These are phyloP conservation scores for Lactifluus subvellereus DNA, from an alignment of 768 basidiomycete genomes.

Conservation along the genomic window DNA sequence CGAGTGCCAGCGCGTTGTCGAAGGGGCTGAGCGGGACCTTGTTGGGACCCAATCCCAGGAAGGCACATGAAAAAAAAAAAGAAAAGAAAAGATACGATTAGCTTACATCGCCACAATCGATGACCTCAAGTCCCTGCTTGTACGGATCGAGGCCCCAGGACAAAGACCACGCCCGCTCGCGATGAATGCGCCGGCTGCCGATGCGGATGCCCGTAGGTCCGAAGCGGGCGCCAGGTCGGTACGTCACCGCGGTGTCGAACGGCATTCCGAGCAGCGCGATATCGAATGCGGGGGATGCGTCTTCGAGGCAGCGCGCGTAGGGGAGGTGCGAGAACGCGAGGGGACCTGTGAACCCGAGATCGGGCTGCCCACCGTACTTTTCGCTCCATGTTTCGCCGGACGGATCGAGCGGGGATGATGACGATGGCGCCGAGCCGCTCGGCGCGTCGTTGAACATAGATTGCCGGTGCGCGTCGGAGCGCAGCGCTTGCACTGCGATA, in stretches of 20 bases:
- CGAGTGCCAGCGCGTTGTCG: slow-evolving; percentile 76
- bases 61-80: neutral
- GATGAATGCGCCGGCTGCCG: slow-evolving; percentile 62
- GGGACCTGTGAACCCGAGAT: slow-evolving; percentile 75
- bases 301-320: slow-evolving; percentile 64
- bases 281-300: slow-evolving; percentile 50
- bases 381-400: slow-evolving; percentile 41
- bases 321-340: slow-evolving; percentile 80
- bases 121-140: slow-evolving; percentile 45
- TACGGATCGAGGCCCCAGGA: slow-evolving; percentile 72
- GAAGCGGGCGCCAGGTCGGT: slow-evolving; percentile 69
- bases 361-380: slow-evolving; percentile 71
- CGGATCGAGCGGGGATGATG: neutral
- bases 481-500: neutral
- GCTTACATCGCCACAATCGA: slow-evolving; percentile 83
- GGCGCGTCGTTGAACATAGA: neutral
- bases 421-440: neutral
- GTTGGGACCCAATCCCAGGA: neutral
- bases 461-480: slow-evolving; percentile 3
- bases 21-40: slow-evolving; percentile 75
- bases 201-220: slow-evolving; percentile 82
- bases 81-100: neutral
- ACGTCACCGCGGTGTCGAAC: slow-evolving; percentile 59
- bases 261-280: slow-evolving; percentile 79
- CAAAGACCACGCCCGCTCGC: slow-evolving; percentile 57